Evolutionary conservation across 2,329 filamentous ascomycete genomes (phyloP).

Genomic region (Paraphoma sp.): DNA sequence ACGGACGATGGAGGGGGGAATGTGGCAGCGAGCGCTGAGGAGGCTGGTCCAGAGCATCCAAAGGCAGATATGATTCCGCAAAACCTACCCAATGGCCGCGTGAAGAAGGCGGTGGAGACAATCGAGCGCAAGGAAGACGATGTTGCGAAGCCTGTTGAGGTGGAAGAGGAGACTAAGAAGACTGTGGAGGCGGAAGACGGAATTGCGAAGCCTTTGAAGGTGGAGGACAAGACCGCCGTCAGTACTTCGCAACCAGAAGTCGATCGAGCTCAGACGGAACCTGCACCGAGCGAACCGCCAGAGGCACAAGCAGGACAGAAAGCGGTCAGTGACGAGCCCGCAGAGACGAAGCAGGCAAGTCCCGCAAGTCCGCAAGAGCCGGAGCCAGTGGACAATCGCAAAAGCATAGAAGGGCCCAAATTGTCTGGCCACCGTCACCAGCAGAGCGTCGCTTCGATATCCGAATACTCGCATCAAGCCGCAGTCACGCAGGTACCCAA

Average conservation of each 20-base stretch:
- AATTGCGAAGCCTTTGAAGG: constrained; percentile 9
- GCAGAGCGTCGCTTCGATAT: constrained; percentile 52
- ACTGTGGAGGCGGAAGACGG: constrained; percentile 11
- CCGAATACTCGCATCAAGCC: constrained; percentile 92
- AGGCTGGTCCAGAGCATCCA: constrained; percentile 5
- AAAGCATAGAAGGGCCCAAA: constrained; percentile 10
- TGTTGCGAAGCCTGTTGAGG: constrained; percentile 9
- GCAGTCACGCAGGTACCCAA: constrained; percentile 61
- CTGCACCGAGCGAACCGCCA: not conserved
- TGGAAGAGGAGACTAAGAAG: constrained; percentile 12
- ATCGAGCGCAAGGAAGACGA: constrained; percentile 12
- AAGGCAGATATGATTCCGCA: constrained; percentile 15
- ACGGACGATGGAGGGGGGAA: constrained; percentile 8
- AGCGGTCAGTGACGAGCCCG: not conserved
- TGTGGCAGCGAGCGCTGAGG: constrained; percentile 5
- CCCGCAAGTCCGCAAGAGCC: constrained; percentile 1
- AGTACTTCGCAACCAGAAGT: not conserved
- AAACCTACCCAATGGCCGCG: constrained; percentile 19
- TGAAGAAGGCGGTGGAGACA: constrained; percentile 12
- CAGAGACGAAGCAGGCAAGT: constrained; percentile 1
- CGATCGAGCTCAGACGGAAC: not conserved
- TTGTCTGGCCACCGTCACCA: constrained; percentile 13
- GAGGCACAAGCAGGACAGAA: not conserved
- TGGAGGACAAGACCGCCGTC: not conserved
- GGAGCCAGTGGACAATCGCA: constrained; percentile 11